These are phyloP conservation scores for Cudoniella acicularis DNA, from an alignment of 495 filamentous ascomycete genomes.

Conservation along the genomic window DNA sequence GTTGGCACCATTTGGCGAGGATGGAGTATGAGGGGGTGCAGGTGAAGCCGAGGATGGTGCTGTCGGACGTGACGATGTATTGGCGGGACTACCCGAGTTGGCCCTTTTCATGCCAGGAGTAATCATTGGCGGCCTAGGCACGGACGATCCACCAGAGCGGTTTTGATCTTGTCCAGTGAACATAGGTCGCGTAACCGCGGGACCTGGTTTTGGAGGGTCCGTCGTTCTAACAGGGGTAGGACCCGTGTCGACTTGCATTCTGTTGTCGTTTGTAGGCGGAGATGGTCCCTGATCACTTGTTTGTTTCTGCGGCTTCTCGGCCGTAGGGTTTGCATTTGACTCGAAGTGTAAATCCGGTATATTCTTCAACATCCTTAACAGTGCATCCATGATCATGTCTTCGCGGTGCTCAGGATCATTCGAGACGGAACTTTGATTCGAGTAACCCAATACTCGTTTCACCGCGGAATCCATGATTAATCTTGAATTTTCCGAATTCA, in stretches of 20 bases:
- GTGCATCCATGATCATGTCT: slow-evolving; percentile 17
- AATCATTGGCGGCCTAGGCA: slow-evolving; percentile 27
- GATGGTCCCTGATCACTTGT: background rate
- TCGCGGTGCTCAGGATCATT: slow-evolving; percentile 17
- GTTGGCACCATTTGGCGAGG: slow-evolving; percentile 23
- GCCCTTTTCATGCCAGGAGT: slow-evolving; percentile 16
- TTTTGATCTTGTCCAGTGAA: slow-evolving; percentile 20
- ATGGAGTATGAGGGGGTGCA: slow-evolving; percentile 6
- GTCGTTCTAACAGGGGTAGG: slow-evolving; percentile 3
- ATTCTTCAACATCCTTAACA: slow-evolving; percentile 14
- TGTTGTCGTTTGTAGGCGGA: slow-evolving; percentile 18
- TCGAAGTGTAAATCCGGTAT: slow-evolving; percentile 16
- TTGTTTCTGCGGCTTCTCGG: background rate
- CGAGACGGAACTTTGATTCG: slow-evolving; percentile 9
- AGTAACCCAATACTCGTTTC: slow-evolving; percentile 18
- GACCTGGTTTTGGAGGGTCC: slow-evolving; percentile 4
- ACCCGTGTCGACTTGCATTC: slow-evolving; percentile 7
- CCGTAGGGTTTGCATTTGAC: background rate
- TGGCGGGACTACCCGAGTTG: slow-evolving; percentile 18
- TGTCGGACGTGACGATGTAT: slow-evolving; percentile 8
- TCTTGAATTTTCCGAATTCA: slow-evolving; percentile 11
- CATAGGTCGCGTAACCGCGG: slow-evolving; percentile 18
- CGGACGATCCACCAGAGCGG: slow-evolving; percentile 13
- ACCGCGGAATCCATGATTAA: slow-evolving; percentile 23
- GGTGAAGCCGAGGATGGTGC: slow-evolving; percentile 16